Conservation (phyloP, 2,329 filamentous ascomycete genomes). For the Ophiostoma sp. region DNA sequence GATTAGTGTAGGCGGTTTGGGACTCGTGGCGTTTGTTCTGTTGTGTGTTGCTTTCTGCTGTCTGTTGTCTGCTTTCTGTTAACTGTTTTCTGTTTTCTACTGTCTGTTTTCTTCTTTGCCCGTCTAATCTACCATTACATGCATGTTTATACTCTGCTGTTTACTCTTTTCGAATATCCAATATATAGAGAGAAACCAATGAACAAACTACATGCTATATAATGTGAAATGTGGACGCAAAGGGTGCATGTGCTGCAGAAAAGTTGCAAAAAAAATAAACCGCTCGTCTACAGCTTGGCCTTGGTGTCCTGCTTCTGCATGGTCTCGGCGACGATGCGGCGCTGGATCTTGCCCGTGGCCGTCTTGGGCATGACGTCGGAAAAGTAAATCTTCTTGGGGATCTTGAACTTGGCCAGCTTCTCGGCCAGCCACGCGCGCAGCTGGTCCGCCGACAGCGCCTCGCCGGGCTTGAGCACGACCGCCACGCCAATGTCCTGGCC, state of each 20-base stretch:
- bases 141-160: background rate
- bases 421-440: constrained; percentile 64
- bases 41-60: background rate
- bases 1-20: constrained; percentile 33
- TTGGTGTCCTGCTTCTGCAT: constrained; percentile 67
- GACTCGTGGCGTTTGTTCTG: no score
- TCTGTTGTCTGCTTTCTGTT: background rate
- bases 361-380: constrained; percentile 84
- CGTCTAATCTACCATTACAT: background rate
- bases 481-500: constrained; percentile 77
- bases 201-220: background rate
- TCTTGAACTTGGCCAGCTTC: constrained; percentile 75
- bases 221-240: background rate
- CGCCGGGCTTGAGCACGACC: constrained; percentile 64
- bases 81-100: background rate
- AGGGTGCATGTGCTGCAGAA: background rate
- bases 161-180: background rate
- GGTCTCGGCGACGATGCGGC: constrained; percentile 76
- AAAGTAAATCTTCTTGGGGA: constrained; percentile 81
- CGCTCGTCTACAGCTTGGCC: constrained; percentile 47
- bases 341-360: constrained; percentile 84
- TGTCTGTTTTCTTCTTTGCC: no score
- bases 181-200: background rate
- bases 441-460: constrained; percentile 52
- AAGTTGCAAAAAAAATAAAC: background rate